Base-by-base conservation (phyloP, 1,284 basidiomycete genomes). In the Malassezia psittaci region DNA sequence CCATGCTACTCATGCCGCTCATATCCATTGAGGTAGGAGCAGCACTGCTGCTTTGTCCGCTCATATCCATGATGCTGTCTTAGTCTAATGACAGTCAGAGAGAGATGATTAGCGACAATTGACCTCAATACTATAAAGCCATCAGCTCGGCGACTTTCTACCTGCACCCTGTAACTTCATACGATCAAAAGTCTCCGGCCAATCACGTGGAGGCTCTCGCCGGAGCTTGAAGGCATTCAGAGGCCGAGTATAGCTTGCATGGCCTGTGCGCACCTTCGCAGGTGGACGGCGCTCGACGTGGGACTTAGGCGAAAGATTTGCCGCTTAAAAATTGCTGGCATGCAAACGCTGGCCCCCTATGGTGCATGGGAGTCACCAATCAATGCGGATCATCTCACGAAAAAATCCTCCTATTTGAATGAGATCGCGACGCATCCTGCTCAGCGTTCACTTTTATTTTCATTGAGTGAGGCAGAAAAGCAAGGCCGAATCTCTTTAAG, bases 361-460 rank as follows among this genome's bases (percentile, higher is more conserved):
- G 69, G 69, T 43, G 50, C 59, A 16, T 72, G 69, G 84, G 83
- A 77, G 29, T 84, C 83, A 4, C 79, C 81, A 12, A 79, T 85
- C 54, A 78, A 80, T 1, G 77, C 80, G 21, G 79, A 81, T 51
- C 75, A 79, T 13, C 77, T 85, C 51, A 78, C 79, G 5, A 11
- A 42, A 18, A 11, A 42, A 18, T 13, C 41, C 11, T 42, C 41
- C 11, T 6, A n/a, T 2, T 18, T 45, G 10, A n/a, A 16, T 33
- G 18, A 45, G 12, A 9, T 33, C 3, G 43, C 43, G 5, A 18
- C 18, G 34, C n/a, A 15, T 13, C 16, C 9, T 4, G 6, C 43
- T 15, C 24, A 45, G 13, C 13, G 16, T 45, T 8, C 43, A 33
- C n/a, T 19, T 15, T 45, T 12, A 8, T 42, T 12, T 18, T 2